Percentiles rank a stretch among this genome's conserved stretches.
Evolutionary conservation across 192 early-diverging fungal genomes (phyloP).

Genomic region (Backusella psychrophila): DNA sequence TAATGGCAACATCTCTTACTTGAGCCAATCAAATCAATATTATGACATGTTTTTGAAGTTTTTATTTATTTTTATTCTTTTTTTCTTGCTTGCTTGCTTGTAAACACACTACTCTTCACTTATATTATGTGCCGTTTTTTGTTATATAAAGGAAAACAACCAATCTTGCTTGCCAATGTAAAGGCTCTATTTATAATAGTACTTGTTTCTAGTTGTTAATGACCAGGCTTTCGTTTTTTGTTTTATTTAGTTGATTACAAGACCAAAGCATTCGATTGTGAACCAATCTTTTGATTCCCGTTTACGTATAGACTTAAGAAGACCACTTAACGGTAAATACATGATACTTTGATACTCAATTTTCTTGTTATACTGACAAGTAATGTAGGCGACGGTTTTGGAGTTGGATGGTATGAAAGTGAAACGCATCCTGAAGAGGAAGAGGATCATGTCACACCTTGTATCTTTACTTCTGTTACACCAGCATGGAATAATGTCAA

Average conservation of each 20-base stretch:
- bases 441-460: constrained; percentile 48
- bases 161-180: constrained; percentile 71
- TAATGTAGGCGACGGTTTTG: constrained; percentile 74
- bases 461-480: constrained; percentile 79
- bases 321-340: constrained; percentile 63
- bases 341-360: background rate
- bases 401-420: constrained; percentile 74
- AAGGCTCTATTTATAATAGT: background rate
- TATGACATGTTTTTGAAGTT: background rate
- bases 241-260: constrained; percentile 56
- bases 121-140: constrained; percentile 68
- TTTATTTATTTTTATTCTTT: background rate
- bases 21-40: background rate
- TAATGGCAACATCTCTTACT: background rate
- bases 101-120: background rate
- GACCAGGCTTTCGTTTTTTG: background rate
- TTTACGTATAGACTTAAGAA: constrained; percentile 59
- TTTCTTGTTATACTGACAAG: background rate
- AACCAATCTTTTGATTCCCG: constrained; percentile 78
- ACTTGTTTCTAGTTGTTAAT: background rate
- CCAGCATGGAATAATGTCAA: constrained; percentile 84
- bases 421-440: constrained; percentile 47
- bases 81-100: background rate
- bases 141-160: constrained; percentile 75
- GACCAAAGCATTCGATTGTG: constrained; percentile 77